These are phyloP conservation scores for Torulaspora microellipsoides DNA, from an alignment of 805 yeast species.

Conservation along the genomic window DNA sequence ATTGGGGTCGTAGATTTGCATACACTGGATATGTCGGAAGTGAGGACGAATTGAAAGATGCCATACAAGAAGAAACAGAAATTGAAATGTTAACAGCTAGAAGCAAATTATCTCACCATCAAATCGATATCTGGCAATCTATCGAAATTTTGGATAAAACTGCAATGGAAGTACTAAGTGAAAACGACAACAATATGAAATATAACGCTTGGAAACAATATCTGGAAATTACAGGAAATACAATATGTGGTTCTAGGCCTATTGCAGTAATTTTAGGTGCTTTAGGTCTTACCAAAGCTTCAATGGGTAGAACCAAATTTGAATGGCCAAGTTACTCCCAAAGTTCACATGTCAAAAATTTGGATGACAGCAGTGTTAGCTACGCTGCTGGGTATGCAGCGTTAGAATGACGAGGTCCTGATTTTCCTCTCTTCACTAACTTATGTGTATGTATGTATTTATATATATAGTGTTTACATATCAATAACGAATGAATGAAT, in stretches of 20 bases:
- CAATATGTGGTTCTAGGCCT: constrained; percentile 91
- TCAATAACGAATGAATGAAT: no score
- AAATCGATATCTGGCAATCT: constrained; percentile 57
- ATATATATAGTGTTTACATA: no score
- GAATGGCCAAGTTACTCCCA: constrained; percentile 80
- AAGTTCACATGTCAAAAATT: constrained; percentile 49
- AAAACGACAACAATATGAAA: constrained; percentile 47
- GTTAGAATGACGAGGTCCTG: neutral
- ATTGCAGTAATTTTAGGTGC: constrained; percentile 60
- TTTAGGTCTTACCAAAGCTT: constrained; percentile 15
- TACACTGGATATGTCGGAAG: constrained; percentile 48
- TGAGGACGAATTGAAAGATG: constrained; percentile 24
- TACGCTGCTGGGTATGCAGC: constrained; percentile 73
- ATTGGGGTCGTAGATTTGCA: constrained; percentile 76
- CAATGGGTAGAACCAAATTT: constrained; percentile 34
- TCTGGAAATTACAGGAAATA: constrained; percentile 68
- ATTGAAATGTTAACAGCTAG: constrained; percentile 29
- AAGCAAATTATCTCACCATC: constrained; percentile 27
- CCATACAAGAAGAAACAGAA: constrained; percentile 34
- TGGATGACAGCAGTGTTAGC: constrained; percentile 77
- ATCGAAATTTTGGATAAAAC: constrained; percentile 67
- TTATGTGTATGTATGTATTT: no score
- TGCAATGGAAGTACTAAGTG: constrained; percentile 54
- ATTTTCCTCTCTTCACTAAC: no score
- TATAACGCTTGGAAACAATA: constrained; percentile 62